Evolutionary conservation across 2,329 filamentous ascomycete genomes (phyloP).

Genomic region (Xylariaceae sp.): DNA sequence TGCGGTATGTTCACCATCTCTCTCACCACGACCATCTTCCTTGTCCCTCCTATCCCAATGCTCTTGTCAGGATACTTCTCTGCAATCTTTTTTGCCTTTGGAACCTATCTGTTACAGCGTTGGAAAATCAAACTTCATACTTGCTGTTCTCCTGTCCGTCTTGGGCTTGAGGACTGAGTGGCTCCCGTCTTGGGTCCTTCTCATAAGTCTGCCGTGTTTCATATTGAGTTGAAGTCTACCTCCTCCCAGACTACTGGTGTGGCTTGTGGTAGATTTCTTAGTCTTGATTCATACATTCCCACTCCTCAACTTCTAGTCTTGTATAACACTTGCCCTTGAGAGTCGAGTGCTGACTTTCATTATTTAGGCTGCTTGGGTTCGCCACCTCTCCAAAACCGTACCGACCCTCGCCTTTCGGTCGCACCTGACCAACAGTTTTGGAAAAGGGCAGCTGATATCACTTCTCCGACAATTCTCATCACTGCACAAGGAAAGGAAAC

Average conservation of each 20-base stretch:
- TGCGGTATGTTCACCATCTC: constrained; percentile 65
- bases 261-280: constrained; percentile 85
- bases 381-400: constrained; percentile 80
- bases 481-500: constrained; percentile 85
- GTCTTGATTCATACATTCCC: constrained; percentile 91
- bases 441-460: constrained; percentile 89
- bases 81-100: constrained; percentile 60
- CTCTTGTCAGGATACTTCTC: constrained; percentile 80
- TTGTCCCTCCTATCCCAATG: constrained; percentile 53
- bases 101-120: constrained; percentile 95
- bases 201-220: constrained; percentile 77
- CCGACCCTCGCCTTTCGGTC: constrained; percentile 94
- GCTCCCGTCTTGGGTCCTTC: constrained; percentile 83
- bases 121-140: constrained; percentile 83
- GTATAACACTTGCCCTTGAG: not conserved
- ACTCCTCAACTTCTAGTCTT: constrained; percentile 23
- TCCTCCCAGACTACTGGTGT: constrained; percentile 58
- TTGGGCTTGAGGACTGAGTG: constrained; percentile 63
- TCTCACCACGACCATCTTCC: constrained; percentile 15
- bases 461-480: constrained; percentile 89
- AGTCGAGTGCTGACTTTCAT: not conserved
- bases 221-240: constrained; percentile 96
- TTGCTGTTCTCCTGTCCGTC: constrained; percentile 63
- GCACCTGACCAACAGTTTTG: constrained; percentile 91
- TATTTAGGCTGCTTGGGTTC: constrained; percentile 78